Base-by-base conservation (phyloP, 2,329 filamentous ascomycete genomes). In the Diplodia sapinea region DNA sequence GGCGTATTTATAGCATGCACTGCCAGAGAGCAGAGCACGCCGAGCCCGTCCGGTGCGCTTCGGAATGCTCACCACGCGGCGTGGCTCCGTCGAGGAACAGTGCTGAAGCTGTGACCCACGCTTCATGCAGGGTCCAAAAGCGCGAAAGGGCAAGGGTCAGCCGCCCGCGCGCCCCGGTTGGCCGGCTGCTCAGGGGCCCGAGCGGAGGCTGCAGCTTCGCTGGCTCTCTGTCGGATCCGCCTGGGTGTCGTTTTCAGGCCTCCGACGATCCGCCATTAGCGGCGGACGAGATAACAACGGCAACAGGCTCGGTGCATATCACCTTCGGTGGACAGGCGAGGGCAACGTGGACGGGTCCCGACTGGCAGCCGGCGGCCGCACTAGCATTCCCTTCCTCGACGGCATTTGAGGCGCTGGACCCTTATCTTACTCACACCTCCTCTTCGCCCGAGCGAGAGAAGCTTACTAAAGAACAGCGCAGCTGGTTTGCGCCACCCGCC, bases 371-470 rank as follows among this genome's bases (percentile, higher is more conserved):
- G 49, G 26, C 31, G 31, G 31, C 31, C 31, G 31, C 31, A 9
- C 31, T 33, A 7, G 31, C 31, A 33, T 33, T 33, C 31, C 31
- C 31, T 9, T 4, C 31, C 31, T 33, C 31, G 6, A 33, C 23
- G 23, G 23, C 23, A 23, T 23, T 31, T 31, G 5, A 12, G 55
- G 40, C 40, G 29, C 20, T 63, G 47, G 59, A 63, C 59, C 59
- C 43, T 63, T 38, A 51, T 63, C 59, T 63, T 63, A 62, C 59
- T 29, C 59, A 63, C 47, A 63, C 47, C 31, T 51, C 17, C 47
- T 51, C 59, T 51, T 36, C 57, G 57, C 13, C 57, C 43, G 54
- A 40, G 31, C 38, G 15, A 13, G 23, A 23, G 17, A 50, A 26
- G 59, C 59, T 63, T 63, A 51, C 59, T 20, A 38, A 38, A 61